Evolutionary conservation across 306 rosid species (phyloP).

Genomic region (Geum urbanum): DNA sequence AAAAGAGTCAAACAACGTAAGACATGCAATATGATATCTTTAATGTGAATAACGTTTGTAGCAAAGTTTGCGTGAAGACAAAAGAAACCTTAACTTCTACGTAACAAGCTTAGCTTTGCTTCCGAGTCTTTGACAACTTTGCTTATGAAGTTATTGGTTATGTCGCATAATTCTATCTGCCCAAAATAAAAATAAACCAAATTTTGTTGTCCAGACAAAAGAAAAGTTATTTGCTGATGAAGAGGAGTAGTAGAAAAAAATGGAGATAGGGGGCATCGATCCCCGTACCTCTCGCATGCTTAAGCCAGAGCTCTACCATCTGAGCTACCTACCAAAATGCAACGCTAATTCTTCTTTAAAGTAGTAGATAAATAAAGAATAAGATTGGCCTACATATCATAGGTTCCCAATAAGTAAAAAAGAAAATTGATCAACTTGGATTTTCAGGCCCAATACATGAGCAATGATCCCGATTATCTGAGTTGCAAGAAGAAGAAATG

Average conservation of each 20-base stretch:
- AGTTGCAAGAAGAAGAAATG: constrained; percentile 62
- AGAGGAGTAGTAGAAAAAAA: too few species aligned
- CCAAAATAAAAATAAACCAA: too few species aligned
- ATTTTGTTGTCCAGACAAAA: too few species aligned
- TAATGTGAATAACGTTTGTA: not conserved
- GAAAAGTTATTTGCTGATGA: too few species aligned
- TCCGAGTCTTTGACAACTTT: not conserved
- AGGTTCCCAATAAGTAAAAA: too few species aligned
- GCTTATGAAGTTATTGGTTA: not conserved
- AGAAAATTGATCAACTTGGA: too few species aligned
- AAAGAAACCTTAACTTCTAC: constrained; percentile 12
- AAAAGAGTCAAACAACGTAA: not conserved
- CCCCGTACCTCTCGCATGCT: constrained; percentile 96
- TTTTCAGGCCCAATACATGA: constrained; percentile 51
- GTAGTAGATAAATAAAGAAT: too few species aligned
- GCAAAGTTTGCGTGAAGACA: constrained; percentile 6
- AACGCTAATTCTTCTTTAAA: too few species aligned
- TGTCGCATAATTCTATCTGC: not conserved
- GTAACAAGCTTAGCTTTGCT: not conserved
- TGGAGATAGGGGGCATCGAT: constrained; percentile 96
- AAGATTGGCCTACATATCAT: too few species aligned
- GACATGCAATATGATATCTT: not conserved
- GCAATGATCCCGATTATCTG: constrained; percentile 58
- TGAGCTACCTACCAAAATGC: constrained; percentile 1
- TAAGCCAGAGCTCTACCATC: constrained; percentile 62